Conservation (phyloP, 805 yeast genomes). For the Yamadazyma kitorensis region DNA sequence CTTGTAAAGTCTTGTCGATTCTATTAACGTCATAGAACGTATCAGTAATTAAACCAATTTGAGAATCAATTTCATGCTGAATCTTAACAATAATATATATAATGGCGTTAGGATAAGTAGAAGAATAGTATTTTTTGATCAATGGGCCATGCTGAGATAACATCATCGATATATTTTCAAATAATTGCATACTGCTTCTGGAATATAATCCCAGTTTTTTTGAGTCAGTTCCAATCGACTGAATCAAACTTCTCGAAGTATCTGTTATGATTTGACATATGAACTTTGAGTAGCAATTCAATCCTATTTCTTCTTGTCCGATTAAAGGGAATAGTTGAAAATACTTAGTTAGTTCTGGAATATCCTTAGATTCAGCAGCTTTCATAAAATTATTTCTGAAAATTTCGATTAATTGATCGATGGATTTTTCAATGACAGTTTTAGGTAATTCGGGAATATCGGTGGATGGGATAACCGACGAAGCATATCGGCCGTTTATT, state of each 20-base stretch:
- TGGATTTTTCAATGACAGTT: constrained; percentile 55
- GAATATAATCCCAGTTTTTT: constrained; percentile 53
- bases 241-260: constrained; percentile 67
- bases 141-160: constrained; percentile 83
- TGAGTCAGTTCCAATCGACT: constrained; percentile 26
- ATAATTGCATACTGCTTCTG: constrained; percentile 60
- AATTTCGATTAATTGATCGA: constrained; percentile 50
- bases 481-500: constrained; percentile 65
- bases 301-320: constrained; percentile 66
- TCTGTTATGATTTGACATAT: constrained; percentile 81
- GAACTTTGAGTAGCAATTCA: constrained; percentile 79
- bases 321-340: constrained; percentile 88
- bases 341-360: constrained; percentile 67
- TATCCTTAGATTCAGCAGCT: constrained; percentile 67
- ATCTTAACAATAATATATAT: constrained; percentile 65
- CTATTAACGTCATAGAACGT: constrained; percentile 76
- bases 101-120: constrained; percentile 56
- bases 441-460: constrained; percentile 81
- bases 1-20: constrained; percentile 53
- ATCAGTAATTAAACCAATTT: constrained; percentile 83
- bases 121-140: constrained; percentile 61
- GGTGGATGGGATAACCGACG: constrained; percentile 78
- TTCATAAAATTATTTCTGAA: constrained; percentile 63
- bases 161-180: constrained; percentile 82
- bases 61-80: constrained; percentile 89